Percentiles rank a stretch among this genome's conserved stretches.
Evolutionary conservation across 1,139 yeast genomes (phyloP).

Genomic region (Saccharomyces hybrid): DNA sequence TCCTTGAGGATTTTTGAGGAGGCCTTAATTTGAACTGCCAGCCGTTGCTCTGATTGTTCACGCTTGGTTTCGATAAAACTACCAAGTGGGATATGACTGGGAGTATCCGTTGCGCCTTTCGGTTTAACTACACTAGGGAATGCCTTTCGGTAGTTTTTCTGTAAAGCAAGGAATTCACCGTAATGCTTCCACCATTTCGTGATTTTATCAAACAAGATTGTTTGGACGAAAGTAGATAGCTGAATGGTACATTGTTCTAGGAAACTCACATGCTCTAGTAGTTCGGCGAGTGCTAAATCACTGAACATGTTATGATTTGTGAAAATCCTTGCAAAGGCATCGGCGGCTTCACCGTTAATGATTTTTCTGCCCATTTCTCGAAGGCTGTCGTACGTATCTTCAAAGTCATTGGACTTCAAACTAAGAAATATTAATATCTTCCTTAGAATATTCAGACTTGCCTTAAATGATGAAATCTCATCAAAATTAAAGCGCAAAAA

Average conservation of each 20-base stretch:
- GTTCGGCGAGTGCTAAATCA: slow-evolving; percentile 9
- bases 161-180: slow-evolving; percentile 31
- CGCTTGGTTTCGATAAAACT: slow-evolving; percentile 37
- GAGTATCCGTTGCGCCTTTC: not conserved
- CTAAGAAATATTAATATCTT: slow-evolving; percentile 40
- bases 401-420: slow-evolving; percentile 40
- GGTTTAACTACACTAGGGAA: slow-evolving; percentile 14
- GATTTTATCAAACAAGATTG: slow-evolving; percentile 36
- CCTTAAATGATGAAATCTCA: slow-evolving; percentile 39
- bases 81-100: slow-evolving; percentile 17
- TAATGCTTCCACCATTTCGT: slow-evolving; percentile 47
- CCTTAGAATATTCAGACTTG: slow-evolving; percentile 36
- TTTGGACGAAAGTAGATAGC: slow-evolving; percentile 37
- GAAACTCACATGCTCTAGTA: slow-evolving; percentile 17
- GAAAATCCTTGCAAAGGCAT: not conserved
- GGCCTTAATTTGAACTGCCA: slow-evolving; percentile 28
- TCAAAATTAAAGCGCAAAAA: slow-evolving; percentile 48
- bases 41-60: slow-evolving; percentile 31
- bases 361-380: slow-evolving; percentile 14
- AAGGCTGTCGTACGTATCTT: slow-evolving; percentile 19
- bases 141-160: slow-evolving; percentile 28
- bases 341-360: slow-evolving; percentile 2
- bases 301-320: not conserved
- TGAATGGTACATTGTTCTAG: slow-evolving; percentile 31
- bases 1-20: slow-evolving; percentile 10